These are phyloP conservation scores for Trichosporon faecale DNA, from an alignment of 1,284 basidiomycete species.

Conservation along the genomic window DNA sequence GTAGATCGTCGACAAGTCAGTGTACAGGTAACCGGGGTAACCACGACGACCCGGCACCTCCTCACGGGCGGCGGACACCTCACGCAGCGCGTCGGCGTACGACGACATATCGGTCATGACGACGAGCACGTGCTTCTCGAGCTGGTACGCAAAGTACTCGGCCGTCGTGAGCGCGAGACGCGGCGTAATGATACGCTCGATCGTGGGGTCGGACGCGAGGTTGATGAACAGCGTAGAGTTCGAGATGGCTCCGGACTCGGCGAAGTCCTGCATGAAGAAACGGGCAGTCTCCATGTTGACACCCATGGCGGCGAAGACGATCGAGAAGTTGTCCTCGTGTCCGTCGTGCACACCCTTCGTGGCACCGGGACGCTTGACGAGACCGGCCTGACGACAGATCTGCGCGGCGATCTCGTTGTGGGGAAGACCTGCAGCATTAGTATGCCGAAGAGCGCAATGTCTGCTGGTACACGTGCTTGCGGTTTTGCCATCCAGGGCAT, in stretches of 20 bases:
- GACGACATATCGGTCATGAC: constrained; percentile 93
- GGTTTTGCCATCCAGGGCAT: neutral
- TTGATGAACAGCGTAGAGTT: constrained; percentile 99
- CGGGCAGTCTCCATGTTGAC: constrained; percentile 99
- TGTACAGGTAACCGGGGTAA: constrained; percentile 84
- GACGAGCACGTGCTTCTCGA: constrained; percentile 99
- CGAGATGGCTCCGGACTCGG: constrained; percentile 96
- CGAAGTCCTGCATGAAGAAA: constrained; percentile 99
- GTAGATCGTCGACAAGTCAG: constrained; percentile 97
- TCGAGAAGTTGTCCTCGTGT: constrained; percentile 99
- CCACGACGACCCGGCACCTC: constrained; percentile 99
- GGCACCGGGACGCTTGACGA: constrained; percentile 77
- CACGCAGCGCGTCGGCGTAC: constrained; percentile 33
- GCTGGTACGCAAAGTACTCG: constrained; percentile 99
- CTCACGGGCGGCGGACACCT: constrained; percentile 93
- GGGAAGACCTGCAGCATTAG: constrained; percentile 66
- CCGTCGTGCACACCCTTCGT: constrained; percentile 97
- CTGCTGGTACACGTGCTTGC: neutral
- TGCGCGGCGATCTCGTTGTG: constrained; percentile 99
- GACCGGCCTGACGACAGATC: constrained; percentile 98
- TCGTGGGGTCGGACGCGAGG: constrained; percentile 99
- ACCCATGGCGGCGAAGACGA: constrained; percentile 99
- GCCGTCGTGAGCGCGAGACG: constrained; percentile 97
- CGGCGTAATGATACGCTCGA: constrained; percentile 99
- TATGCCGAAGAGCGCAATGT: neutral